phyloP scores from a whole-genome alignment of 345 rosid species.

The Euphorbia pulcherrima region DNA sequence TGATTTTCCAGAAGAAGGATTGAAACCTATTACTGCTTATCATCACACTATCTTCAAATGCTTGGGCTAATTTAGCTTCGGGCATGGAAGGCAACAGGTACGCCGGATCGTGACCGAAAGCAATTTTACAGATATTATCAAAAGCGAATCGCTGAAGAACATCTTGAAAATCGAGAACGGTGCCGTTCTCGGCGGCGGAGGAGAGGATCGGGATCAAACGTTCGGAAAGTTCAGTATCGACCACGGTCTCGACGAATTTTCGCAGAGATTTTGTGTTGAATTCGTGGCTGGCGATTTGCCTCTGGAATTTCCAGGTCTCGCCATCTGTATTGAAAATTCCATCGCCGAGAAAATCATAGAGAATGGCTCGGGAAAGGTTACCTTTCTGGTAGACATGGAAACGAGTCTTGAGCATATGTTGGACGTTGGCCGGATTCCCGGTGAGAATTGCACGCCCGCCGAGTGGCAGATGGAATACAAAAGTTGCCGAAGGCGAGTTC shows the following conservation, averaged over 20 bases:
- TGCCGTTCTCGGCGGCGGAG: constrained; percentile 24
- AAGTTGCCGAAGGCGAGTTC: constrained; percentile 53
- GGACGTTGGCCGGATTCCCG: constrained; percentile 58
- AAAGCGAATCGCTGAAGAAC: constrained; percentile 61
- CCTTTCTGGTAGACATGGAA: constrained; percentile 61
- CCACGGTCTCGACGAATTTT: constrained; percentile 53
- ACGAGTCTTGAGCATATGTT: constrained; percentile 56
- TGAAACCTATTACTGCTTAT: constrained; percentile 38
- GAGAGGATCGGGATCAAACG: constrained; percentile 58
- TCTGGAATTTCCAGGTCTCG: constrained; percentile 60
- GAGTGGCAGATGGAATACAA: constrained; percentile 33
- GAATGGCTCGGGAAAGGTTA: constrained; percentile 10
- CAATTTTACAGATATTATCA: constrained; percentile 66
- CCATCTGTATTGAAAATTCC: constrained; percentile 74
- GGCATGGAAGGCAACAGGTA: constrained; percentile 46
- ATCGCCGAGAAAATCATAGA: constrained; percentile 58
- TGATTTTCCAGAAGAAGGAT: constrained; percentile 40
- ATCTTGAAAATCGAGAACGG: constrained; percentile 51
- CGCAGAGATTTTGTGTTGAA: constrained; percentile 67
- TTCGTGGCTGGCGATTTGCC: constrained; percentile 70
- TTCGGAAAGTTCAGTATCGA: constrained; percentile 45
- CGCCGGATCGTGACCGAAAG: constrained; percentile 62
- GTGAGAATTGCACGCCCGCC: constrained; percentile 40
- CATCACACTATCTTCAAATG: constrained; percentile 44
- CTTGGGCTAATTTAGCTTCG: constrained; percentile 33